Evolutionary conservation across 176 grass and related monocot species (phyloP), one percentile per base, ranked within the genome.

Genomic region (Raddia distichophylla): DNA sequence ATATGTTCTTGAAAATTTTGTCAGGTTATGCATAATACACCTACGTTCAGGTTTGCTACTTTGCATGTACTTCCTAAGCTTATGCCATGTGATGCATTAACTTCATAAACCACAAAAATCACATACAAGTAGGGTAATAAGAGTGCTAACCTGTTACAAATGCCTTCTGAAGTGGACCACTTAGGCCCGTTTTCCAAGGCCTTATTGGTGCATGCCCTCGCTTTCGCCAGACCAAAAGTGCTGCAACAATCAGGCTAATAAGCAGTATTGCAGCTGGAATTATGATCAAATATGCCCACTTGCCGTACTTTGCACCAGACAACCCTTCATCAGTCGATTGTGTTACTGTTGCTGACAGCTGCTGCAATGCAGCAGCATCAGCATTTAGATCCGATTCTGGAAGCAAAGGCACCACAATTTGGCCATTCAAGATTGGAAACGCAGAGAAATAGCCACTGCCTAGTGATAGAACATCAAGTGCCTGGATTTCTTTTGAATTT

Each of bases 151-250:
- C 95, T 89, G 88, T 88, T 69, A 98, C 78, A 47, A 91, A 75
- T 91, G 95, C 95, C 71, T 93, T 98, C 67, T 93, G 88, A 55
- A 98, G 67, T 22, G 86, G 92, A 37, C 83, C 92, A 76, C 90
- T 98, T 63, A 98, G 47, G 17, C 92, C 95, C 2, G 95, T 93
- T 83, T 85, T 93, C 95, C 95, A 98, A 71, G 95, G 90, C 72
- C 52, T 82, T 67, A 89, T 89, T 16, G 83, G 17, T 11, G 74
- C 80, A 74, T 42, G 71, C 61, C 83, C 84, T 63, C 84, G 89
- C 45, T 84, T 85, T 37, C 78, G 79, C 44, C 71, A 91, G 51
- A 94, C 48, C 67, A 93, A 80, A 73, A 93, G 42, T 7, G 86
- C 45, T 8, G 62, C 64, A 83, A 77, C 19, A 75, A 85, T 33